Conservation (phyloP, 2,329 filamentous ascomycete genomes). For the Exophiala aquamarina region DNA sequence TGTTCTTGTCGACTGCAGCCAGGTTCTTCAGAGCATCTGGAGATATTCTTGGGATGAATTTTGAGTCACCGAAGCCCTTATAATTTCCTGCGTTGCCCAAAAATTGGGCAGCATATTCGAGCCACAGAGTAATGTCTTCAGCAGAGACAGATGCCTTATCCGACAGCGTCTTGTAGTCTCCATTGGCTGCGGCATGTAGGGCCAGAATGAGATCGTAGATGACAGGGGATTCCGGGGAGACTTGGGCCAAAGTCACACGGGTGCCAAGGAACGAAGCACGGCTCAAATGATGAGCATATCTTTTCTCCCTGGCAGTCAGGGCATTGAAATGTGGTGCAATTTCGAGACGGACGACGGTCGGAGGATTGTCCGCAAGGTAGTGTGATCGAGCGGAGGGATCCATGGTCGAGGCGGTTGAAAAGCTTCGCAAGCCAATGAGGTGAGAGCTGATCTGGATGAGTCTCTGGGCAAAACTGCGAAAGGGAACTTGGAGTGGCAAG, state of each 20-base stretch:
- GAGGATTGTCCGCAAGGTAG: conserved; percentile 88
- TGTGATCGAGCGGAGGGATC: conserved; percentile 52
- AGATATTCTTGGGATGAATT: conserved; percentile 73
- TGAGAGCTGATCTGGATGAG: background rate
- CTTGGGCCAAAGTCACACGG: conserved; percentile 75
- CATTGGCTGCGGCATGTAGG: conserved; percentile 64
- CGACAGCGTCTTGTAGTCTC: conserved; percentile 70
- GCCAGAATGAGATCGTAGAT: conserved; percentile 80
- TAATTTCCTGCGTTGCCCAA: conserved; percentile 81
- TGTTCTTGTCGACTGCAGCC: conserved; percentile 59
- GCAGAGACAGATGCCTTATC: conserved; percentile 64
- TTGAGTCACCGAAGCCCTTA: conserved; percentile 82
- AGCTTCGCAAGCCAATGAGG: background rate
- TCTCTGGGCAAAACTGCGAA: background rate
- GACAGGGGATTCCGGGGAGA: conserved; percentile 76
- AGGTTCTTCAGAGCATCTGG: conserved; percentile 65
- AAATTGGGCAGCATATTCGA: conserved; percentile 77
- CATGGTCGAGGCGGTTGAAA: conserved; percentile 31
- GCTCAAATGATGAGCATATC: conserved; percentile 82
- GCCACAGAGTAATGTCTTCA: conserved; percentile 65
- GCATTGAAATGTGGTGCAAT: conserved; percentile 90
- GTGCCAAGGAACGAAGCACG: conserved; percentile 77
- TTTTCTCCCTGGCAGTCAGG: conserved; percentile 65
- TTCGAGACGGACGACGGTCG: conserved; percentile 80
- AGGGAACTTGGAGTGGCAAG: too few species aligned